Base-by-base conservation (phyloP, 768 basidiomycete species). In the Leucosporidium yakuticum region DNA sequence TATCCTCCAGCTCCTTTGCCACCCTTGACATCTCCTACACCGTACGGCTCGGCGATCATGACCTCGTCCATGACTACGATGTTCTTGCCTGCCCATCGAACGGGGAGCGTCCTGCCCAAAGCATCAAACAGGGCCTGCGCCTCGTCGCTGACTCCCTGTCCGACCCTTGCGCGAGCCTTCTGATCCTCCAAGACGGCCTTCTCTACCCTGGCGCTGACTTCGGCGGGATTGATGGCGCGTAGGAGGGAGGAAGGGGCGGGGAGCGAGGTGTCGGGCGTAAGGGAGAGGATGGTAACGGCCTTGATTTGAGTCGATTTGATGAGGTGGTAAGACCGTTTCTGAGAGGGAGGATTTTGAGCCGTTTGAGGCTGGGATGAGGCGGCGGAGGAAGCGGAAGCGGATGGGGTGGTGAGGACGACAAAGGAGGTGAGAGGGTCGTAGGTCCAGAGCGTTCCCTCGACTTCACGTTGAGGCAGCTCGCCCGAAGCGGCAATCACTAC, bases 21-120 rank as follows among this genome's bases (percentile, higher is more conserved):
- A 17, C 66, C 69, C 60, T 65, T 63, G 29, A 70, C 61, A 19
- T 60, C 68, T 39, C 34, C 54, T 7, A 29, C 11, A 0, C 50
- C 65, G 57, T 68, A 71, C 19, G 71, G 71, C 39, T 32, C n/a
- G 9, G 66, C 67, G 14, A 74, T 62, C 14, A 74, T 57, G 19
- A 74, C 71, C 64, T 74, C 74, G 29, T 74, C 74, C 54, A 74
- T n/a, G 2, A 74, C 74, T 29, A 74, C 68, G 53, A 72, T 73
- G 29, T 53, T 44, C 29, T 27, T 21, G 2, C 59, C 67, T 2
- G 54, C 54, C 74, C 74, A 74, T 20, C 74, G 39, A 1, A 70
- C 69, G 8, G 71, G 69, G 34, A 74, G 32, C 53, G 74, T 74
- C 57, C 65, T 67, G 0, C 54, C 62, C 47, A 74, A 29, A 25